Base-by-base conservation (phyloP, 768 basidiomycete species). In the Lyophyllum atratum region DNA sequence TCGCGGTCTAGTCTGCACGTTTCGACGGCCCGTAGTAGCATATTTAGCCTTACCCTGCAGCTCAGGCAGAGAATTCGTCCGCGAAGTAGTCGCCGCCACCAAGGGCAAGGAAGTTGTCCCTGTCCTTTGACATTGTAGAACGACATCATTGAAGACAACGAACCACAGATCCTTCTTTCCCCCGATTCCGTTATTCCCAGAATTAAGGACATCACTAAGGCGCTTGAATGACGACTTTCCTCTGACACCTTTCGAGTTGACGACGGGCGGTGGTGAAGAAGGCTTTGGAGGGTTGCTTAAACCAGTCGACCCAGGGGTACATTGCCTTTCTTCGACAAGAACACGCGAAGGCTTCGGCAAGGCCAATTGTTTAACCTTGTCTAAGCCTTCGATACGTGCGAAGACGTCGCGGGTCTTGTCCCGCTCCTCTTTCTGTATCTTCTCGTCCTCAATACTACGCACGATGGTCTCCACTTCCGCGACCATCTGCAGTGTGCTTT, bases 381-480 rank as follows among this genome's bases (percentile, higher is more conserved):
- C 95, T 48, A 99, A 74, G 2, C 96, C 96, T 57, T 99, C 97
- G 28, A 99, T 98, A 8, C 97, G 86, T 4, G 95, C 97, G 63
- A 97, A 92, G 2, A 93, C 89, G 70, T 99, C 96, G 14, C 96
- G 80, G 3, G 95, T 97, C 77, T 90, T 91, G 73, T 97, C 93
- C 29, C 96, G 86, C 69, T 96, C 94, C 68, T 98, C 96, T 72
- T 93, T 93, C 69, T 92, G 90, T 54, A 94, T 91, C 79, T 98
- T 98, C 77, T 99, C 95, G 65, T 98, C 96, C 71, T 99, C 96
- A 54, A 99, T 98, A 59, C 91, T 92, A 44, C 96, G 83, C 47
- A 99, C 96, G 65, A 98, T 96, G 19, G 83, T 87, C 74, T 99
- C 97, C 7, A 99, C 92, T 71, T 98, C 95, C 19, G 94, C 93